Evolutionary conservation across 805 yeast genomes (phyloP), one percentile per base, ranked within the genome.

Genomic region (Zygoascus biomembranicola): DNA sequence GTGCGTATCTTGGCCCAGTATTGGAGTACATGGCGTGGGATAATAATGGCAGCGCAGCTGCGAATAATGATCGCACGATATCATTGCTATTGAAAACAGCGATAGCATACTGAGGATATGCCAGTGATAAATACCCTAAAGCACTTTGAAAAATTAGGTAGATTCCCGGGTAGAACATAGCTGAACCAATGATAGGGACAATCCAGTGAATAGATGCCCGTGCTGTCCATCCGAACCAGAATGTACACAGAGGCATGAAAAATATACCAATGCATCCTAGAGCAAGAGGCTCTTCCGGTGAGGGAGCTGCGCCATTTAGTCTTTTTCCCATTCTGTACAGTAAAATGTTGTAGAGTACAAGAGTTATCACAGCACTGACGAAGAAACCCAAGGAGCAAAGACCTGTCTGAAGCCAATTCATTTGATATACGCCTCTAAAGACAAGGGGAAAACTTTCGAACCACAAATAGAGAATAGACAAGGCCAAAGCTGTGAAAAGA

Each of bases 141-240:
- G 80, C 74, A 8, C 84, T 80, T 58, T 79, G 79, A 73, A 82
- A 82, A 50, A 80, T 76, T 46, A 76, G 70, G 51, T 81, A 67
- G 57, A 80, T 74, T 8, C 85, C 85, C 57, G 71, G 64, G 2
- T 80, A 80, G 50, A 79, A 75, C 20, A 77, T 59, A 9, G 73
- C 72, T n/a, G 81, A 74, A 5, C 82, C 85, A 47, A 82, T 68
- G 66, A 78, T 73, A 26, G 84, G 87, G 6, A 74, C 78, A n/a
- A 76, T 67, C 82, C 82, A 79, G 56, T 71, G 80, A 23, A 76
- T 66, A 9, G 58, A 58, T 47, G 67, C 66, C 31, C 64, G 61
- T 52, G 80, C 77, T 0, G 85, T 72, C 88, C 88, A 84, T 9
- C 84, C 85, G 61, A 81, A 73, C 64, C 82, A 66, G 60, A 84